These are phyloP conservation scores for Arthromyces matolae DNA, from an alignment of 768 basidiomycete species.

Conservation along the genomic window DNA sequence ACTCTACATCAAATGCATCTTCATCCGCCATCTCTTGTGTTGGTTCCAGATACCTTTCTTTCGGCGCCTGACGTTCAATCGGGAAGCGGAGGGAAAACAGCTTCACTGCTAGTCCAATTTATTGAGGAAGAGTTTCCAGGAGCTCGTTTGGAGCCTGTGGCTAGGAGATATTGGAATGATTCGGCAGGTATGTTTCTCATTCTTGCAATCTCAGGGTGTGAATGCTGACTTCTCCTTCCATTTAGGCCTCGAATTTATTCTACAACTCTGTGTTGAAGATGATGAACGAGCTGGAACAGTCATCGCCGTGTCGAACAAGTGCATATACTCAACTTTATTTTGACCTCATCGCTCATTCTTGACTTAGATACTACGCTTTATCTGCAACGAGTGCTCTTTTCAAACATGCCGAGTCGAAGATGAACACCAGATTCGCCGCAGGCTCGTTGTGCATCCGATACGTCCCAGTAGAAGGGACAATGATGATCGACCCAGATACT, in stretches of 20 bases:
- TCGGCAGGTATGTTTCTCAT: constrained; percentile 48
- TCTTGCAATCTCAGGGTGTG: background rate
- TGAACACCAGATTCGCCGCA: constrained; percentile 68
- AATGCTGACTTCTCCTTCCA: background rate
- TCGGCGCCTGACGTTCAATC: constrained; percentile 50
- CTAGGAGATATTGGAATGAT: constrained; percentile 85
- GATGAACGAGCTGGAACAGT: constrained; percentile 79
- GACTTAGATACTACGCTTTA: constrained; percentile 77
- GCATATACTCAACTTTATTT: constrained; percentile 29
- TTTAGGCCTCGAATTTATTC: constrained; percentile 74
- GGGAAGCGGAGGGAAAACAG: constrained; percentile 42
- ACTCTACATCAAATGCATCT: constrained; percentile 83
- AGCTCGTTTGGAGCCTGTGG: constrained; percentile 63
- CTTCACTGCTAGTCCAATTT: constrained; percentile 67
- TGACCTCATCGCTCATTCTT: background rate
- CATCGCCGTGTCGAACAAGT: constrained; percentile 78
- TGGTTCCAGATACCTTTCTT: constrained; percentile 82
- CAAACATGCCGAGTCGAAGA: constrained; percentile 70
- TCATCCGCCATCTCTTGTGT: constrained; percentile 63
- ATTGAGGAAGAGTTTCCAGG: constrained; percentile 73
- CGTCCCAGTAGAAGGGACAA: constrained; percentile 80
- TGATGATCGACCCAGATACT: constrained; percentile 92
- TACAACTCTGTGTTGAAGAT: constrained; percentile 74
- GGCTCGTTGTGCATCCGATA: constrained; percentile 73
- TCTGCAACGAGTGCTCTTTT: constrained; percentile 85